phyloP scores from a whole-genome alignment of 2,329 filamentous ascomycete species.

The Talaromyces sp. region DNA sequence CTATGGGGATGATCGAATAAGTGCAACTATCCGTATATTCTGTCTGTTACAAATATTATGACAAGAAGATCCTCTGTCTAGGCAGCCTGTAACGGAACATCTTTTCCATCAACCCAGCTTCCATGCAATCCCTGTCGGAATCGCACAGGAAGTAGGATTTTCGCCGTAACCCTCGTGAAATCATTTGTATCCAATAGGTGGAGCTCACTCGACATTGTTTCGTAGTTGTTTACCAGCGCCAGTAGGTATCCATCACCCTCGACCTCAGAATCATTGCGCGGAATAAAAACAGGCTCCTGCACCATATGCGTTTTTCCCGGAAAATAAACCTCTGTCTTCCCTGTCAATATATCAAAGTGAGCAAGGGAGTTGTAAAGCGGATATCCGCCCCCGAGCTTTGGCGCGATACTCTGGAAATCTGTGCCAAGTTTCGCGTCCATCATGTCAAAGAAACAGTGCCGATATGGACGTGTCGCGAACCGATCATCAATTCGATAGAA shows the following conservation, averaged over 20 bases:
- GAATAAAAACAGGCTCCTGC: constrained; percentile 21
- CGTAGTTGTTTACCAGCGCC: constrained; percentile 19
- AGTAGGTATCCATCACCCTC: constrained; percentile 22
- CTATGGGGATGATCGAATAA: too few species aligned
- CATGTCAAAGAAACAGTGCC: constrained; percentile 39
- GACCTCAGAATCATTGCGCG: constrained; percentile 1
- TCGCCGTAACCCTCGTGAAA: neutral
- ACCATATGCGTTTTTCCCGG: constrained; percentile 35
- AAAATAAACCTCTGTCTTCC: constrained; percentile 39
- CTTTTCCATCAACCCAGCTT: too few species aligned
- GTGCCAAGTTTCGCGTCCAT: constrained; percentile 38
- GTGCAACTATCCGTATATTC: too few species aligned
- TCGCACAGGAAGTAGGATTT: neutral
- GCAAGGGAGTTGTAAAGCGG: constrained; percentile 44
- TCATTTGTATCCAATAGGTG: constrained; percentile 12
- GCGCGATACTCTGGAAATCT: constrained; percentile 22
- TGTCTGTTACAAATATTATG: too few species aligned
- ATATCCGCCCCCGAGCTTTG: constrained; percentile 24
- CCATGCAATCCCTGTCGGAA: neutral
- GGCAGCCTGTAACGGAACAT: too few species aligned
- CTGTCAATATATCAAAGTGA: constrained; percentile 36
- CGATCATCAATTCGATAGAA: constrained; percentile 49
- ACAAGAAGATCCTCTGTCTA: too few species aligned
- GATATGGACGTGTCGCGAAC: constrained; percentile 29
- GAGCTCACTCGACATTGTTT: constrained; percentile 18